Evolutionary conservation across 768 basidiomycete species (phyloP).

Genomic region (Grammothele lineata): DNA sequence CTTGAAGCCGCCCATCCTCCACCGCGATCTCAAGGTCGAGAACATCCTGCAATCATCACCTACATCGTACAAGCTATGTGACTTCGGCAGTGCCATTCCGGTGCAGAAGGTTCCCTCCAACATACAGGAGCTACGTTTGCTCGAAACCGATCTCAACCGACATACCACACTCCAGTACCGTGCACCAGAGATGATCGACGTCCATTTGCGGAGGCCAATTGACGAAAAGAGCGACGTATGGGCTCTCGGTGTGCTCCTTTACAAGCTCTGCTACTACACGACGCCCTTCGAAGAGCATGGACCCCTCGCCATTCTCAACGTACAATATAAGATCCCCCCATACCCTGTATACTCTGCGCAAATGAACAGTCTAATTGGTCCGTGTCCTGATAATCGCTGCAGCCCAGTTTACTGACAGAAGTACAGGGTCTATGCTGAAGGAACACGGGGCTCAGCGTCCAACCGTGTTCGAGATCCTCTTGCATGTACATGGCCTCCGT

Average conservation of each 20-base stretch:
- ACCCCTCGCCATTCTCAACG: conserved; percentile 92
- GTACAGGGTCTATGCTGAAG: conserved; percentile 81
- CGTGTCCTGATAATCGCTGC: conserved; percentile 18
- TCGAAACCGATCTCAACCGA: conserved; percentile 89
- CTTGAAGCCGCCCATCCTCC: conserved; percentile 82
- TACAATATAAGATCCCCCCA: conserved; percentile 88
- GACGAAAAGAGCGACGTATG: conserved; percentile 97
- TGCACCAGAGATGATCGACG: conserved; percentile 98
- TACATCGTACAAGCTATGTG: conserved; percentile 91
- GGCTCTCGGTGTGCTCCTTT: conserved; percentile 94
- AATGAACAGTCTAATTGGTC: conserved; percentile 82
- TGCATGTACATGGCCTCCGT: conserved; percentile 78
- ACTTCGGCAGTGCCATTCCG: conserved; percentile 90
- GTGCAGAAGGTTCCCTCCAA: conserved; percentile 73
- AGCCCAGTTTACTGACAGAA: not conserved
- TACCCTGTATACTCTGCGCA: conserved; percentile 84
- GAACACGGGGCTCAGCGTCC: conserved; percentile 88
- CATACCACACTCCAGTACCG: conserved; percentile 97
- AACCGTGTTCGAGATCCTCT: conserved; percentile 81
- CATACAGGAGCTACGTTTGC: conserved; percentile 77
- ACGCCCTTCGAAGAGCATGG: conserved; percentile 99
- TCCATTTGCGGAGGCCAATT: conserved; percentile 73
- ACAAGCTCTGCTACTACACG: conserved; percentile 99
- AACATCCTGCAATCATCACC: conserved; percentile 90
- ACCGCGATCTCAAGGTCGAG: conserved; percentile 98